Conservation (phyloP, 2,329 filamentous ascomycete species). For the Phyllosticta capitalensis region DNA sequence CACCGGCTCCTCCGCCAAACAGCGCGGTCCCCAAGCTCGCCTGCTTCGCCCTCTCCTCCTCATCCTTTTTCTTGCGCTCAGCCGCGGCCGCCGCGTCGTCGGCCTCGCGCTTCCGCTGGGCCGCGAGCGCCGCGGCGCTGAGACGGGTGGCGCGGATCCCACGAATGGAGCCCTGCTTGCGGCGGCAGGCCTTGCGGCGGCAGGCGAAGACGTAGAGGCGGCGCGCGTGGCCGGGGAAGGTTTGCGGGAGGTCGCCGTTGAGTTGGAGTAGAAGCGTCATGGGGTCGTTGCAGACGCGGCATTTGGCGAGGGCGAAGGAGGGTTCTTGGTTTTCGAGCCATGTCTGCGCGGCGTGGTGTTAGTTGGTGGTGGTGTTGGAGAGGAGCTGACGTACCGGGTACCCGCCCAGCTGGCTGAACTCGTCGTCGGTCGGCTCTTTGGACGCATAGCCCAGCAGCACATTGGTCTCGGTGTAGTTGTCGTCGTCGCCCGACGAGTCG, state of each 20-base stretch:
- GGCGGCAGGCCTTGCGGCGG: conserved; percentile 64
- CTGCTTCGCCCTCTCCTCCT: conserved; percentile 22
- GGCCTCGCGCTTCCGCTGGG: conserved; percentile 14
- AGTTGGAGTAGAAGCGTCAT: conserved; percentile 84
- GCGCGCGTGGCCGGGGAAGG: conserved; percentile 78
- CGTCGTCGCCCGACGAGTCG: conserved; percentile 64
- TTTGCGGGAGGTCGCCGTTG: conserved; percentile 78
- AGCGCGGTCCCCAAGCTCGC: conserved; percentile 51
- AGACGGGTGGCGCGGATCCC: conserved; percentile 60
- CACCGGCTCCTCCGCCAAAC: conserved; percentile 51
- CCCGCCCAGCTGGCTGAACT: conserved; percentile 80
- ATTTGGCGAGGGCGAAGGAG: conserved; percentile 68
- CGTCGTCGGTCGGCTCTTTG: conserved; percentile 68
- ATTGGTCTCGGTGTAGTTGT: conserved; percentile 64
- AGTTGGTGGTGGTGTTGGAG: neutral
- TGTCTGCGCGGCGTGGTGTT: conserved; percentile 37
- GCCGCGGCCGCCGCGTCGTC: conserved; percentile 17
- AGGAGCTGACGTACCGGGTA: conserved; percentile 59
- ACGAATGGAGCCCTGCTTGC: conserved; percentile 74
- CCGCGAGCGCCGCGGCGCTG: conserved; percentile 14
- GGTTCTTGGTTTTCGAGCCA: conserved; percentile 72
- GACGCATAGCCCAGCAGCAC: conserved; percentile 86
- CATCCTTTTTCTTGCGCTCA: conserved; percentile 13
- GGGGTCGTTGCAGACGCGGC: conserved; percentile 74
- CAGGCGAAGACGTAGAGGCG: conserved; percentile 83